Percentiles rank a stretch among this genome's conserved stretches.
These are phyloP conservation scores for Rhizopogon rudus DNA, from an alignment of 768 basidiomycete species.

Conservation along the genomic window DNA sequence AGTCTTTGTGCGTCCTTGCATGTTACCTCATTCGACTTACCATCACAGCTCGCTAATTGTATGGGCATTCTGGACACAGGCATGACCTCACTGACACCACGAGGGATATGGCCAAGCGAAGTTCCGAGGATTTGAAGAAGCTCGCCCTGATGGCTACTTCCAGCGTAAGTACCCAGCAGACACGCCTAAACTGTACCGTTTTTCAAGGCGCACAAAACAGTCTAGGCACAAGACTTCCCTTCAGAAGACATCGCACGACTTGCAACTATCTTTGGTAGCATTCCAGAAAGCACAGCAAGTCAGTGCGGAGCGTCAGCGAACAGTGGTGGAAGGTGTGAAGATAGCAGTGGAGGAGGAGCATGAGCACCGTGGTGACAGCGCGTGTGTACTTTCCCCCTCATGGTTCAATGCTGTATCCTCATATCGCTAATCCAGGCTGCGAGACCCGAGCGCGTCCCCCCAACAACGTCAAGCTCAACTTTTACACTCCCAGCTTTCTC, in stretches of 20 bases:
- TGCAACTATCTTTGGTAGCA: slow-evolving; percentile 82
- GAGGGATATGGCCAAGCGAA: slow-evolving; percentile 90
- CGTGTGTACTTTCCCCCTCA: background rate
- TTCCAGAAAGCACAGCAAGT: slow-evolving; percentile 91
- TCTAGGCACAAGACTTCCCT: slow-evolving; percentile 78
- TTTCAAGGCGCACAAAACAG: slow-evolving; percentile 29
- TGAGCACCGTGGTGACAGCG: slow-evolving; percentile 15
- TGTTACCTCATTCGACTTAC: background rate
- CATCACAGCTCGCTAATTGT: slow-evolving; percentile 1
- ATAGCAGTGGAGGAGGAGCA: slow-evolving; percentile 77
- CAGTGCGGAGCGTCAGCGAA: slow-evolving; percentile 86
- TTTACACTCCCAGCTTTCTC: slow-evolving; percentile 73
- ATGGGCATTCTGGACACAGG: slow-evolving; percentile 33
- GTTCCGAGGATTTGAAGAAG: slow-evolving; percentile 90
- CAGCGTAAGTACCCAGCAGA: slow-evolving; percentile 39
- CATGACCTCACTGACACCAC: slow-evolving; percentile 95
- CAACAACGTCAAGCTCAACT: slow-evolving; percentile 68
- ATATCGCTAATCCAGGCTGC: slow-evolving; percentile 2
- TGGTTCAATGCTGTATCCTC: background rate
- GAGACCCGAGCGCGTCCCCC: slow-evolving; percentile 38
- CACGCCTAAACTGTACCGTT: background rate
- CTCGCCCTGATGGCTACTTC: slow-evolving; percentile 63
- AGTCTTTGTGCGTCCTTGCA: slow-evolving; percentile 64
- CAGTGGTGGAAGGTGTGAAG: slow-evolving; percentile 83
- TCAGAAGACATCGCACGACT: slow-evolving; percentile 91